Conservation (phyloP, 441 rosid species). For the Hura crepitans region DNA sequence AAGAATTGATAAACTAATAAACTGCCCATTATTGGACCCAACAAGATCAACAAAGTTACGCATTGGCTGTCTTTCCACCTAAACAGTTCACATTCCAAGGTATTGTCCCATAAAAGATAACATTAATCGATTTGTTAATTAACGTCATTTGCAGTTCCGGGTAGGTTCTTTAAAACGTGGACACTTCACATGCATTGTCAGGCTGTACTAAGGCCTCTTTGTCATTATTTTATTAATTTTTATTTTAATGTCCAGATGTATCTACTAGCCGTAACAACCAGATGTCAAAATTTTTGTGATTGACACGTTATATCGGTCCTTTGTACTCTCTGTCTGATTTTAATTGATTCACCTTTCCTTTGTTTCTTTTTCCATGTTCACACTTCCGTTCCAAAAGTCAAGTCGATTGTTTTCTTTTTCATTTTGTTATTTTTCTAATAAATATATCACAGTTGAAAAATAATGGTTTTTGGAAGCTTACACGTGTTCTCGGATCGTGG, state of each 20-base stretch:
- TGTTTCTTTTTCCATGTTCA: constrained; percentile 3
- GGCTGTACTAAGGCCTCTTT: background rate
- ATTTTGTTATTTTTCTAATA: background rate
- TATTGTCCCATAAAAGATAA: no score
- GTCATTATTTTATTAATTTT: background rate
- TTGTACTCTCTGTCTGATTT: background rate
- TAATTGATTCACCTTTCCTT: background rate
- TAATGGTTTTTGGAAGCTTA: background rate
- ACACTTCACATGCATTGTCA: background rate
- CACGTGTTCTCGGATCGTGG: background rate
- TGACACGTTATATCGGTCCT: constrained; percentile 21
- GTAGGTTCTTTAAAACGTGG: constrained; percentile 22
- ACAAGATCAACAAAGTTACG: background rate
- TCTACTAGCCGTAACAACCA: background rate
- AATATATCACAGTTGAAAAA: background rate
- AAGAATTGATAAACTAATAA: background rate
- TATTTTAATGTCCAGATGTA: background rate
- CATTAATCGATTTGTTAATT: no score
- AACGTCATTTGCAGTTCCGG: constrained; percentile 6
- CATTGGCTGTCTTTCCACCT: no score
- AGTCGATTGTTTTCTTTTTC: background rate
- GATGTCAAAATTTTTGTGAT: background rate
- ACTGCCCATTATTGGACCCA: background rate
- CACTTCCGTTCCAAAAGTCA: constrained; percentile 24
- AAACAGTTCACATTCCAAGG: no score